These are phyloP conservation scores for Pichia eremophila DNA, from an alignment of 805 yeast genomes.

Conservation along the genomic window DNA sequence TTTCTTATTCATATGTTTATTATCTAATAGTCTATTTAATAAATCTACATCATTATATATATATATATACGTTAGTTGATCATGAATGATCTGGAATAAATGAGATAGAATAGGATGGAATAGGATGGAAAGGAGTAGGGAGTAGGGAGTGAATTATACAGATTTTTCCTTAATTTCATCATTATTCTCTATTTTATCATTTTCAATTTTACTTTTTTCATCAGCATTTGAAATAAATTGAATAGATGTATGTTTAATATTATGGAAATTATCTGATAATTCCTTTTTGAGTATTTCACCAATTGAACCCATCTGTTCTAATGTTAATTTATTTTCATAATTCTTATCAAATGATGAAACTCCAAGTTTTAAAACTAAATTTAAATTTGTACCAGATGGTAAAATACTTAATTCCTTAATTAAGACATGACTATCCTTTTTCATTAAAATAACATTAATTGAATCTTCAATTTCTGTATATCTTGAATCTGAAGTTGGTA, in stretches of 20 bases:
- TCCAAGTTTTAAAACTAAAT: constrained; percentile 26
- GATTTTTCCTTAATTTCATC: not conserved
- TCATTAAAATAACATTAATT: constrained; percentile 27
- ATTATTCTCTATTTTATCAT: constrained; percentile 2
- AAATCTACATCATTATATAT: no score
- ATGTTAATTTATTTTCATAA: constrained; percentile 23
- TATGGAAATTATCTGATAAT: constrained; percentile 26
- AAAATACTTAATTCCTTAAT: constrained; percentile 36
- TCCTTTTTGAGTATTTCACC: constrained; percentile 20
- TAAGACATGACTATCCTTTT: constrained; percentile 21
- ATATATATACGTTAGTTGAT: no score
- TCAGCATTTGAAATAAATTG: constrained; percentile 21
- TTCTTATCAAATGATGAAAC: constrained; percentile 22
- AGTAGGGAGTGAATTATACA: no score
- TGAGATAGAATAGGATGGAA: no score
- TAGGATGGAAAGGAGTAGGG: no score
- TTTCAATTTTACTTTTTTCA: not conserved
- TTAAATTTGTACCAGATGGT: constrained; percentile 47
- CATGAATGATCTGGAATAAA: no score
- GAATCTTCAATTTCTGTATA: constrained; percentile 32
- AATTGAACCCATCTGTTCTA: constrained; percentile 26
- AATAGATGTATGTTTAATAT: constrained; percentile 26
- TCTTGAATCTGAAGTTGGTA: constrained; percentile 40
- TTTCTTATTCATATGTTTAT: no score
- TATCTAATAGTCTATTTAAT: no score